Percentiles rank a stretch among this genome's conserved stretches.
Conservation (phyloP, 2,329 filamentous ascomycete species). For the Claviceps humidiphila region DNA sequence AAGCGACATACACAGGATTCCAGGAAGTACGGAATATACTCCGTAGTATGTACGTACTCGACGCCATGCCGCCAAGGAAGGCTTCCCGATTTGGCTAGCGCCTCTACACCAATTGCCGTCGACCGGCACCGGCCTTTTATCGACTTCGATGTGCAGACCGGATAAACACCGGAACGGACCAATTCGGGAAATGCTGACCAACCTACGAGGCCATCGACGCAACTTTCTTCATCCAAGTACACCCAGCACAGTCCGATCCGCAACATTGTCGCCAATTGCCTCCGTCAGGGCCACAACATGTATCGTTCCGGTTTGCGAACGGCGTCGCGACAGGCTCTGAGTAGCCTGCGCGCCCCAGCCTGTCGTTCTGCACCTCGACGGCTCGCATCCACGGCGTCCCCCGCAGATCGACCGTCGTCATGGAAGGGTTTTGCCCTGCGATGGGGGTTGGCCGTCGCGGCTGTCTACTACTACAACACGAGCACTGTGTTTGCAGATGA, state of each 20-base stretch:
- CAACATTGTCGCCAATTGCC: background rate
- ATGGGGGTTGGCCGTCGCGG: conserved; percentile 62
- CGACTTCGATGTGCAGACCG: background rate
- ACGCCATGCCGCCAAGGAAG: too few species aligned
- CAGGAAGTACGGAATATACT: too few species aligned
- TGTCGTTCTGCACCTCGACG: conserved; percentile 30
- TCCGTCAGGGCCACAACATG: conserved; percentile 23
- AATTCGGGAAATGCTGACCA: conserved; percentile 1
- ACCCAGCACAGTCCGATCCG: background rate
- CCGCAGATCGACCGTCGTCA: conserved; percentile 55
- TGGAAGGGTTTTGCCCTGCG: conserved; percentile 68
- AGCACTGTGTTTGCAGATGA: conserved; percentile 79
- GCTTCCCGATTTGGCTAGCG: too few species aligned
- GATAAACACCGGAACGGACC: conserved; percentile 1
- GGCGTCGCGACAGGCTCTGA: conserved; percentile 30
- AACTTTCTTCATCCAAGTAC: background rate
- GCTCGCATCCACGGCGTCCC: conserved; percentile 33
- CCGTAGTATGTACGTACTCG: too few species aligned
- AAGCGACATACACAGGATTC: too few species aligned
- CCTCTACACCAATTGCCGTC: too few species aligned
- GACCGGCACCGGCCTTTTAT: too few species aligned
- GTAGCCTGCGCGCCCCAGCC: conserved; percentile 26
- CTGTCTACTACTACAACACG: conserved; percentile 91
- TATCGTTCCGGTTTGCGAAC: conserved; percentile 39
- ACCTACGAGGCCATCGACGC: background rate